Evolutionary conservation across 2,329 filamentous ascomycete genomes (phyloP).

Genomic region (Trichoderma koningii): DNA sequence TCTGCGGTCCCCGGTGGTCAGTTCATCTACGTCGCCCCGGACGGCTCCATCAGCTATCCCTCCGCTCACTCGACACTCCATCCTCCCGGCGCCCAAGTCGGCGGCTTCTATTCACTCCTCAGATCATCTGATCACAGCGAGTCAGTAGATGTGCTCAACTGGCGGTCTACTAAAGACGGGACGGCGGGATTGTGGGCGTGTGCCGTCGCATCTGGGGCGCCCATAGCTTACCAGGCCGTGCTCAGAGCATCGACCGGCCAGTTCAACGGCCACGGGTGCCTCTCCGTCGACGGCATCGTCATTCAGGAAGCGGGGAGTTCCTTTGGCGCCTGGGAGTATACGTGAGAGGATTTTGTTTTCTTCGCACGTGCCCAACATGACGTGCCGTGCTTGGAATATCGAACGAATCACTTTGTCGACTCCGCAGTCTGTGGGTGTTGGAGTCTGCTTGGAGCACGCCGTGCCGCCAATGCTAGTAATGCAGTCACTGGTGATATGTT

Average conservation of each 20-base stretch:
- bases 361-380: too few relatives aligned
- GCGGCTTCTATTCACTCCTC: constrained; percentile 48
- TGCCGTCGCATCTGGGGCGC: constrained; percentile 27
- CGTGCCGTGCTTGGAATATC: neutral
- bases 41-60: constrained; percentile 59
- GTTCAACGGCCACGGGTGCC: constrained; percentile 38
- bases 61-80: constrained; percentile 54
- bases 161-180: constrained; percentile 31
- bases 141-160: constrained; percentile 33
- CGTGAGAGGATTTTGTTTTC: constrained; percentile 42
- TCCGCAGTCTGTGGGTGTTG: neutral
- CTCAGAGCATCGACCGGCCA: constrained; percentile 34
- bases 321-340: constrained; percentile 46
- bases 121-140: constrained; percentile 33
- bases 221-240: constrained; percentile 30
- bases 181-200: constrained; percentile 37
- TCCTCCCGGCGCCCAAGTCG: constrained; percentile 52
- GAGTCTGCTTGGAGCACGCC: too few relatives aligned
- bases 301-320: constrained; percentile 34
- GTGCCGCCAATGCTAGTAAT: too few relatives aligned
- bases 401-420: too few relatives aligned
- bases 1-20: constrained; percentile 65
- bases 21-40: constrained; percentile 56
- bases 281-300: constrained; percentile 39
- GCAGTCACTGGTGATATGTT: too few relatives aligned